phyloP scores from a whole-genome alignment of 1,284 basidiomycete genomes.

The Omphalotus olearius region DNA sequence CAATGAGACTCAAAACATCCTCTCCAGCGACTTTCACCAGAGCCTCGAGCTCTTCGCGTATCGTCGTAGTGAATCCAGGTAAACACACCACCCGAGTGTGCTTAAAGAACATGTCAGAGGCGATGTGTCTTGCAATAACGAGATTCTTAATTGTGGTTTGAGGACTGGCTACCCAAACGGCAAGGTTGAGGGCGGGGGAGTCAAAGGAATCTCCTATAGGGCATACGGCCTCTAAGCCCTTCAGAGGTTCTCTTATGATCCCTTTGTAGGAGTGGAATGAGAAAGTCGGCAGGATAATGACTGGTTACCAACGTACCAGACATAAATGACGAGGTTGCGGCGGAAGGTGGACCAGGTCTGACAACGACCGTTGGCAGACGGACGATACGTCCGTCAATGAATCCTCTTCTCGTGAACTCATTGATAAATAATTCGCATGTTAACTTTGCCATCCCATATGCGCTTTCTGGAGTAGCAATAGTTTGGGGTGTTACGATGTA shows the following conservation, averaged over 20 bases:
- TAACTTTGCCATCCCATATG: constrained; percentile 58
- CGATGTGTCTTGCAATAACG: constrained; percentile 47
- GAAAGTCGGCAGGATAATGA: neutral
- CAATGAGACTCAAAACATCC: constrained; percentile 32
- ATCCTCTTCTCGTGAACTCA: constrained; percentile 61
- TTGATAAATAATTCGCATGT: constrained; percentile 58
- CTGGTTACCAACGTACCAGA: constrained; percentile 29
- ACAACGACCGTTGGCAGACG: constrained; percentile 62
- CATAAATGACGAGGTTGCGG: constrained; percentile 58
- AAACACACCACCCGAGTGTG: constrained; percentile 52
- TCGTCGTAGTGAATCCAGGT: constrained; percentile 45
- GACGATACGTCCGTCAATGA: constrained; percentile 57
- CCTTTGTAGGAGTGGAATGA: constrained; percentile 24
- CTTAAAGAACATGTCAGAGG: constrained; percentile 36
- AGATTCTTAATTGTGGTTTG: constrained; percentile 54
- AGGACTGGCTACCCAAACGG: constrained; percentile 51
- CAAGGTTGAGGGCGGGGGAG: constrained; percentile 41
- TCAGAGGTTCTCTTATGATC: constrained; percentile 60
- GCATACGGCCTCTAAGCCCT: constrained; percentile 46
- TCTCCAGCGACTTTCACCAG: constrained; percentile 37
- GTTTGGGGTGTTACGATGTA: constrained; percentile 45
- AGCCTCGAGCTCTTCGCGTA: constrained; percentile 41
- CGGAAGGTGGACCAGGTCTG: constrained; percentile 51
- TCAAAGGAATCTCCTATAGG: constrained; percentile 45
- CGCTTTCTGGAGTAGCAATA: constrained; percentile 51